Base-by-base conservation (phyloP, 352 stramenopile species). In the Phytophthora cryptogea region DNA sequence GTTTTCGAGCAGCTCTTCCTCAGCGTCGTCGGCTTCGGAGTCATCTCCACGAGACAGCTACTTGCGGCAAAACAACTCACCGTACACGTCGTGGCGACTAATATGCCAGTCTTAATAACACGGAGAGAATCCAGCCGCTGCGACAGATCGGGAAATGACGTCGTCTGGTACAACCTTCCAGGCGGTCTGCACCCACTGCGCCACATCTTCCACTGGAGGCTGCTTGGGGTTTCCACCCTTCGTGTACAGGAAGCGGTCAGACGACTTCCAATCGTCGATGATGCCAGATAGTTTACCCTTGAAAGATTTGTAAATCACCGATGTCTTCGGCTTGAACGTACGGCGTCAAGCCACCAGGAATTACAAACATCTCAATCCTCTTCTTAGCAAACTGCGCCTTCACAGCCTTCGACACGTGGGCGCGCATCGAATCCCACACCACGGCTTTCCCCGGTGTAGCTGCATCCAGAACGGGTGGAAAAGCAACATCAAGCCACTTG, bases 401-500 rank as follows among this genome's bases (percentile, higher is more conserved):
- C 27, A 36, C 43, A 7, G 27, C 28, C 43, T 49, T 49, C 2
- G 28, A 49, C 0, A 27, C 37, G 27, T 37, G 43, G 9, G 43
- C 43, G 26, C 27, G 46, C 33, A 39, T 39, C 8, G 8, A 16
- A n/a, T 39, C 17, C 46, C 17, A 44, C 3, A 54, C 46, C 5
- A 54, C 5, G 0, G 46, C 33, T 20, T 54, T 35, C 8, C 46
- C 32, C 8, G 8, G 33, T 39, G 33, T 39, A n/a, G 6, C 4
- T 10, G 33, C 11, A 10, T 39, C 8, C 6, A 39, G 14, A 39
- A 39, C 14, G 8, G 49, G 37, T 7, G 49, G 37, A 13, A 57
- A 57, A 2, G 41, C 27, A 9, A 59, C 30, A 40, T 59, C 40
- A 4, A 50, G 17, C 30, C 51, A 51, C 30, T 35, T 26, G 3